A percentile compares a stretch with the other conserved stretches of the same genome.
phyloP scores from a whole-genome alignment of 106 monocot genomes.

The Apostasia ramifera region DNA sequence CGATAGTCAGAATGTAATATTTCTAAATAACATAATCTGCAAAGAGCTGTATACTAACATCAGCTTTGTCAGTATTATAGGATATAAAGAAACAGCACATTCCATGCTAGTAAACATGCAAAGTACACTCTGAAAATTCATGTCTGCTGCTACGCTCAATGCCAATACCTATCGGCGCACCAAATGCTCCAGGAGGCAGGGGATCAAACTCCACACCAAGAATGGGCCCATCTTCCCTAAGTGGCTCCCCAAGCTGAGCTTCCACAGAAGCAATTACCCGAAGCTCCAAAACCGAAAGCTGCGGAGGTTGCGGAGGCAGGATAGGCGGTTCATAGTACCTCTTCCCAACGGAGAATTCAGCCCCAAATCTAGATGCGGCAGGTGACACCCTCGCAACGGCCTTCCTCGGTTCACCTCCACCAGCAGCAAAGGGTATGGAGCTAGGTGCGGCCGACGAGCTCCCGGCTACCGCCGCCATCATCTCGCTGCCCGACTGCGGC shows the following conservation, averaged over 20 bases:
- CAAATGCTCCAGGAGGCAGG: conserved; percentile 94
- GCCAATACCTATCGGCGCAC: conserved; percentile 78
- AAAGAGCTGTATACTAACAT: too few relatives aligned
- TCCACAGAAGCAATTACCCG: conserved; percentile 67
- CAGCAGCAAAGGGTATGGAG: conserved; percentile 14
- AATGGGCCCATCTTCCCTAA: conserved; percentile 88
- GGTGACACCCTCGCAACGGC: conserved; percentile 27
- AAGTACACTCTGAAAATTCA: not conserved
- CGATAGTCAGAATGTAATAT: too few relatives aligned
- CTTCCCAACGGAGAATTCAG: conserved; percentile 20
- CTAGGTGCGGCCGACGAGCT: conserved; percentile 9
- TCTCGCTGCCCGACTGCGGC: not conserved
- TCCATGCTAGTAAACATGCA: too few relatives aligned
- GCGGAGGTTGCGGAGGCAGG: conserved; percentile 14
- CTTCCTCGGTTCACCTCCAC: conserved; percentile 35
- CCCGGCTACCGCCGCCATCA: conserved; percentile 6
- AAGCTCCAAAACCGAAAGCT: conserved; percentile 47
- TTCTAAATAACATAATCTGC: too few relatives aligned
- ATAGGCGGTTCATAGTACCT: conserved; percentile 59
- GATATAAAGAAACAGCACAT: too few relatives aligned
- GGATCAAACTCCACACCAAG: conserved; percentile 92
- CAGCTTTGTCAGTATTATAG: too few relatives aligned
- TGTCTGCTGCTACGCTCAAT: too few relatives aligned
- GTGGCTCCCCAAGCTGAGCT: conserved; percentile 70
- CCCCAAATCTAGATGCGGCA: conserved; percentile 30